phyloP scores from a whole-genome alignment of 1,139 yeast genomes.

The Hyphopichia wangnamkhiaoensis region DNA sequence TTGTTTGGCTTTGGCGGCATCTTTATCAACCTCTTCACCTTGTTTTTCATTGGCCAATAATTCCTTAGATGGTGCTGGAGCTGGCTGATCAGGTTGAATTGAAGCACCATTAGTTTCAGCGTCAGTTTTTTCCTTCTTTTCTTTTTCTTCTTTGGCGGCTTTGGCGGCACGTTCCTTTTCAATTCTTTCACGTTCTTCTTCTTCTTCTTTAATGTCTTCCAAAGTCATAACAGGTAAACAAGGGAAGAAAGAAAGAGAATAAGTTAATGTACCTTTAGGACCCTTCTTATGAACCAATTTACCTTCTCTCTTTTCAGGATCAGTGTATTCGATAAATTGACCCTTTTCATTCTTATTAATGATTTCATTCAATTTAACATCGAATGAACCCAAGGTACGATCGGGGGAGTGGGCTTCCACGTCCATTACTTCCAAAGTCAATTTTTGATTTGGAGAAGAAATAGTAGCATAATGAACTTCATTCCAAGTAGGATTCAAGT shows the following conservation, averaged over 20 bases:
- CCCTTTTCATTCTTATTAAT: conserved; percentile 70
- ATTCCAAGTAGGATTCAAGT: conserved; percentile 82
- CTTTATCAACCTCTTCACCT: conserved; percentile 14
- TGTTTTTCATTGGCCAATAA: conserved; percentile 6
- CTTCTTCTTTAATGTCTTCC: conserved; percentile 63
- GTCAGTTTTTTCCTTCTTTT: conserved; percentile 26
- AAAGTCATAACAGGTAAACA: conserved; percentile 73
- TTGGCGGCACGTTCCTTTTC: conserved; percentile 31
- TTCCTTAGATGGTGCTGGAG: conserved; percentile 10
- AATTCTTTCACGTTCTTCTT: conserved; percentile 33
- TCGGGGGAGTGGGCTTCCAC: conserved; percentile 75
- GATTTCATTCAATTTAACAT: conserved; percentile 64
- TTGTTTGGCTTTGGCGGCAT: conserved; percentile 19
- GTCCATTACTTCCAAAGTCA: conserved; percentile 90
- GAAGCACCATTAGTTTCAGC: conserved; percentile 15
- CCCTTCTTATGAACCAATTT: conserved; percentile 71
- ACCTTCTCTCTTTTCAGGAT: conserved; percentile 57
- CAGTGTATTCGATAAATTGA: conserved; percentile 61
- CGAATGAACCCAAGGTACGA: conserved; percentile 82
- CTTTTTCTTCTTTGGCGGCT: conserved; percentile 30
- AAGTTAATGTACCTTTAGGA: conserved; percentile 77
- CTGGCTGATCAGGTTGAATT: not conserved
- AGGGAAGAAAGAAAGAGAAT: conserved; percentile 80
- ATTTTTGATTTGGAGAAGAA: conserved; percentile 75
- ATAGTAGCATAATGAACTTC: conserved; percentile 80